Percentiles rank a stretch among this genome's conserved stretches.
These are phyloP conservation scores for Trypanosoma boissoni DNA, from an alignment of 208 protist genomes.

Conservation along the genomic window DNA sequence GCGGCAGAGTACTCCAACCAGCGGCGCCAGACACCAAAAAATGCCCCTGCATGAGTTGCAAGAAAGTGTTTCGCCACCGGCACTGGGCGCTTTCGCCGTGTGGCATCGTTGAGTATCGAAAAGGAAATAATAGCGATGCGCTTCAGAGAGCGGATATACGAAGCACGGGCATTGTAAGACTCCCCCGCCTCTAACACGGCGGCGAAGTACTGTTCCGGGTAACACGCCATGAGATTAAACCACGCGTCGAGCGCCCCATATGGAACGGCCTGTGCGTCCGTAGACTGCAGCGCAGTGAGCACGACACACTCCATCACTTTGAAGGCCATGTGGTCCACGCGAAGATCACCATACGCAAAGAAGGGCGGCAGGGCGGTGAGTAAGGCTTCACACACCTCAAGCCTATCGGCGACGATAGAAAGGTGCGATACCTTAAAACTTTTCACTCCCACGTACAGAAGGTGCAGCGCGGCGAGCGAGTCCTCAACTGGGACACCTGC, in stretches of 20 bases:
- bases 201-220: slow-evolving; percentile 62
- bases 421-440: slow-evolving; percentile 64
- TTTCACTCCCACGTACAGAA: slow-evolving; percentile 76
- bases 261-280: slow-evolving; percentile 33
- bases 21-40: slow-evolving; percentile 59
- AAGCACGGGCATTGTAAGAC: slow-evolving; percentile 48
- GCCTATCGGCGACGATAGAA: slow-evolving; percentile 40
- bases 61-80: slow-evolving; percentile 70
- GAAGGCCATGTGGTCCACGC: slow-evolving; percentile 62
- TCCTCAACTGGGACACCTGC: slow-evolving; percentile 26
- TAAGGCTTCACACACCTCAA: slow-evolving; percentile 41
- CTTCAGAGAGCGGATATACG: slow-evolving; percentile 80
- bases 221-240: slow-evolving; percentile 52
- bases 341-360: slow-evolving; percentile 62
- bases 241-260: slow-evolving; percentile 51
- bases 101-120: slow-evolving; percentile 73
- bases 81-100: slow-evolving; percentile 62
- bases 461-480: slow-evolving; percentile 47
- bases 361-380: slow-evolving; percentile 53
- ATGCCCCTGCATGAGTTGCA: slow-evolving; percentile 28
- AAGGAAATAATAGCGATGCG: slow-evolving; percentile 78
- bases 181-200: slow-evolving; percentile 18
- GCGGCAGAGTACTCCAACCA: slow-evolving; percentile 70
- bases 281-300: slow-evolving; percentile 57
- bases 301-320: slow-evolving; percentile 81